phyloP scores from a whole-genome alignment of 768 basidiomycete genomes.

The Suillus subalutaceus region DNA sequence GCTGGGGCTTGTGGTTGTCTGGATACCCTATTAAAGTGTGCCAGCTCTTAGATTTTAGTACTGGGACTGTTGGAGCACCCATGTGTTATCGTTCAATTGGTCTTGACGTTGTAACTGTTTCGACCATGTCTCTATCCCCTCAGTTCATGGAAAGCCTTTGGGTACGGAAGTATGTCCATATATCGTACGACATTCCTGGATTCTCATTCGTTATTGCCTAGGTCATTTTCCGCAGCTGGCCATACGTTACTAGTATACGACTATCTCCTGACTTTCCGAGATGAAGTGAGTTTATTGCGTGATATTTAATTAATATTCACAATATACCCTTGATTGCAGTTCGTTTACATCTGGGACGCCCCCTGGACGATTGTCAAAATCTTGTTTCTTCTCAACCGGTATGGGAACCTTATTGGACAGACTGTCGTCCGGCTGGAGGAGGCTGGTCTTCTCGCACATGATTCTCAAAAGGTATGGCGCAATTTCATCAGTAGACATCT shows the following conservation, averaged over 20 bases:
- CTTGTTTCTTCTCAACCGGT: constrained; percentile 20
- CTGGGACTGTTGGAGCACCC: neutral
- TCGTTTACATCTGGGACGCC: constrained; percentile 20
- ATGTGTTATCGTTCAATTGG: neutral
- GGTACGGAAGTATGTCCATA: constrained; percentile 11
- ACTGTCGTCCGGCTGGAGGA: constrained; percentile 13
- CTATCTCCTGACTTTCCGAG: constrained; percentile 17
- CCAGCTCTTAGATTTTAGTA: neutral
- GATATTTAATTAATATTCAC: neutral
- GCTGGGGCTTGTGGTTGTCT: neutral
- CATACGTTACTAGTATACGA: constrained; percentile 20
- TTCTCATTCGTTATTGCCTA: constrained; percentile 5
- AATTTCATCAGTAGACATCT: neutral
- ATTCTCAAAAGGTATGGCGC: constrained; percentile 5
- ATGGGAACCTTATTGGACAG: constrained; percentile 20
- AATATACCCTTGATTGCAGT: constrained; percentile 9
- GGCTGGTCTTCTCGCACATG: constrained; percentile 9
- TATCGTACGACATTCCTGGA: neutral
- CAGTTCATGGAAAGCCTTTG: constrained; percentile 8
- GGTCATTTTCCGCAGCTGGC: constrained; percentile 14
- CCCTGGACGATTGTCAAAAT: constrained; percentile 17
- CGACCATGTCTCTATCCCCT: constrained; percentile 6
- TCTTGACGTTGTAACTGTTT: neutral
- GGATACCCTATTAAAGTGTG: neutral
- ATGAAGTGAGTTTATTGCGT: constrained; percentile 16